Base-by-base conservation (phyloP, 495 filamentous ascomycete species). In the Usnea hakonensis region DNA sequence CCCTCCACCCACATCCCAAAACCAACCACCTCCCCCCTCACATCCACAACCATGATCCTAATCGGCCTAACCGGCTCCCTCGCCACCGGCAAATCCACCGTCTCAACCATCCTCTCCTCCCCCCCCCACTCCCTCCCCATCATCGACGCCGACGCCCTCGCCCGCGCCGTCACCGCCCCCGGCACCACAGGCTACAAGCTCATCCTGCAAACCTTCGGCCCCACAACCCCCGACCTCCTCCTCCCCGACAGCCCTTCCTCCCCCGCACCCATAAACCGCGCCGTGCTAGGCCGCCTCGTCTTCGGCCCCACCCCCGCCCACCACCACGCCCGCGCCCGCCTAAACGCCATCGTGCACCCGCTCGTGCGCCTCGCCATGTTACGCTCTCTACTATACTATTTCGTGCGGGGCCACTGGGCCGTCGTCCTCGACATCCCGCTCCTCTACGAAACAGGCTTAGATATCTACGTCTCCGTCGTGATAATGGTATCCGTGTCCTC, bases 31-130 rank as follows among this genome's bases (percentile, higher is more conserved):
- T 38, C 7, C n/a, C 38, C 11, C 32, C 35, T 21, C 10, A 53
- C 3, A 33, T 32, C 33, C 40, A 33, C 41, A 46, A 61, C 8
- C 55, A 98, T 98, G 95, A 84, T 98, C 58, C 83, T 98, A 68
- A 90, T 98, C 70, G 94, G 94, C 66, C 86, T 98, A 33, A 98
- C 94, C 40, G 94, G 94, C 76, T 96, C 91, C 63, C 96, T 98
- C 72, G 93, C 94, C 40, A 97, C 95, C 5, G 94, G 95, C 72
- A 98, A 98, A 84, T 95, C 91, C 38, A 98, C 95, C 65, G 93
- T 95, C 65, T 96, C 94, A 43, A 71, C 78, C 60, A 77, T 96
- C 67, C 90, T 98, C 73, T 82, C 85, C 59, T 75, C 80, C 0
- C 80, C 90, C 0, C 92, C 91, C 14, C 87, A 97, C 79, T 83